Base-by-base conservation (phyloP, 768 basidiomycete genomes). In the Amanita rubescens region DNA sequence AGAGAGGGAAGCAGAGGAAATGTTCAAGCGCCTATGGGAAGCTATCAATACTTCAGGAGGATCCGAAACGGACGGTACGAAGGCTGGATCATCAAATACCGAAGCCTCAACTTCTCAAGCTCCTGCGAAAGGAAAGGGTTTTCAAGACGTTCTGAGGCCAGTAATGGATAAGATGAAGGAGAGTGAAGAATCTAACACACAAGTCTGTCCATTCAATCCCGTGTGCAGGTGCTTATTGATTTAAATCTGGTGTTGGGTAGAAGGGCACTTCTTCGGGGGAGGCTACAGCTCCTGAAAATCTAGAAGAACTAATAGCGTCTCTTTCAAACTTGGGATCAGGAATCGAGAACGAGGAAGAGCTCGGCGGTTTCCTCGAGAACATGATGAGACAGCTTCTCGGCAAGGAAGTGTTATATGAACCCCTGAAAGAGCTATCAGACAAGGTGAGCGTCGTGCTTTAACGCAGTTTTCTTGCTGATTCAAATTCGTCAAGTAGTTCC, bases 331-430 rank as follows among this genome's bases (percentile, higher is more conserved):
- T 75, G 9, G 66, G 71, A 9, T 60, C 72, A 25, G 66, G 63
- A 11, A 68, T 73, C 22, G 65, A 69, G 24, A 22, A 46, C 34
- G 79, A 81, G 1, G 73, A 74, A 0, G 79, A 82, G 22, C 63
- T 93, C 11, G 78, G 85, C 39, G 79, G 75, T 0, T 69, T 92
- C 56, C 73, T 95, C 8, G 90, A 94, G 64, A 77, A 65, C 22
- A 87, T 94, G 80, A 90, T 92, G 88, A 70, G 76, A 19, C 80
- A 85, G 65, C 73, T 92, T 22, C 84, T 91, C 83, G 80, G 77
- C 69, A 87, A 90, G 62, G 87, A 90, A 0, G 73, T 92, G 2
- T 69, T 94, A n/a, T 86, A 93, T 58, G 90, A 92, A 42, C 92
- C 93, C 0, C 63, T 94, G 54, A 89, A 87, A 59, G 92, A 95